These are phyloP conservation scores for Aspergillus haitiensis DNA, from an alignment of 495 filamentous ascomycete genomes.

Conservation along the genomic window DNA sequence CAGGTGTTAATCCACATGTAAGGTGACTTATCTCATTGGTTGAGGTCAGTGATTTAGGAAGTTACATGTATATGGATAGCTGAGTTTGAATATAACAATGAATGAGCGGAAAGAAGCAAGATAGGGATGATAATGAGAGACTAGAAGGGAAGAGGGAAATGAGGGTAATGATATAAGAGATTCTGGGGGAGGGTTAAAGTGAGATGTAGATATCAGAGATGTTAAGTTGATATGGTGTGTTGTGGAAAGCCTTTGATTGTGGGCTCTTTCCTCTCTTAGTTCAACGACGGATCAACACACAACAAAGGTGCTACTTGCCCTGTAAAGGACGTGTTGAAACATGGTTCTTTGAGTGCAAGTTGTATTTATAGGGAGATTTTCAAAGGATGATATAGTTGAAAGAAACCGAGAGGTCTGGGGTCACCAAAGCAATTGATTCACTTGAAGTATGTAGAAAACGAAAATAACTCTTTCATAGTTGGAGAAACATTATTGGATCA, in stretches of 20 bases:
- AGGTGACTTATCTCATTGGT: no score
- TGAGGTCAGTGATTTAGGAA: background rate
- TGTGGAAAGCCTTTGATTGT: conserved; percentile 2
- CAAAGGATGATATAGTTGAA: no score
- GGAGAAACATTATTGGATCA: background rate
- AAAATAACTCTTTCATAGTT: background rate
- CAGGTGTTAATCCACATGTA: no score
- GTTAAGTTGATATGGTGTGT: background rate
- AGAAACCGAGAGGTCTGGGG: no score
- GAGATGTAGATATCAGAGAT: background rate
- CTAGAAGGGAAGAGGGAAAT: background rate
- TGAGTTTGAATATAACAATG: background rate
- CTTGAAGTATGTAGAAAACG: background rate
- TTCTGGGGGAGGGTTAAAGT: background rate
- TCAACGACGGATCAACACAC: background rate
- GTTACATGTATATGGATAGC: background rate
- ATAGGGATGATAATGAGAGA: background rate
- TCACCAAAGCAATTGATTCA: no score
- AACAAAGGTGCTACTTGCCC: conserved; percentile 17
- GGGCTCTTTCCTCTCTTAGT: conserved; percentile 13
- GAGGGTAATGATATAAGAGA: background rate
- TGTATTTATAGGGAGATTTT: background rate
- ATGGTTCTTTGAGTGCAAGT: background rate
- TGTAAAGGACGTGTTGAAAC: background rate
- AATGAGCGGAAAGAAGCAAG: background rate